Evolutionary conservation across 1,139 yeast species (phyloP).

Genomic region (Diutina pseudorugosa): DNA sequence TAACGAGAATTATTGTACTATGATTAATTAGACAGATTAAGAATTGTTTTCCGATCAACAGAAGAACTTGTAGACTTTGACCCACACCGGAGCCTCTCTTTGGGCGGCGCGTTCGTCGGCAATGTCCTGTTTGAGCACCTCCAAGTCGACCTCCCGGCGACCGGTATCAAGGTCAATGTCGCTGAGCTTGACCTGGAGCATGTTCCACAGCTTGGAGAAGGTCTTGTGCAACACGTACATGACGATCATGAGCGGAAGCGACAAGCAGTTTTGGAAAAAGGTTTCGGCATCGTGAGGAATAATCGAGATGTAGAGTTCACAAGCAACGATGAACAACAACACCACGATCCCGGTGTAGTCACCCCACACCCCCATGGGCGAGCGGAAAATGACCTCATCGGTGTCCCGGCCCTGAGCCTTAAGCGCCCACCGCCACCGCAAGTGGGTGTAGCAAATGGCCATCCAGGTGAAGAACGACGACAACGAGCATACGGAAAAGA

Average conservation of each 20-base stretch:
- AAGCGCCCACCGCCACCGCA: conserved; percentile 41
- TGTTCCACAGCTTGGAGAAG: conserved; percentile 15
- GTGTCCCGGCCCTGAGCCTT: conserved; percentile 27
- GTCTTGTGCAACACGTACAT: conserved; percentile 14
- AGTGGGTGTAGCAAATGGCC: conserved; percentile 36
- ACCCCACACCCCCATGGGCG: conserved; percentile 38
- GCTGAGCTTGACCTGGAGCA: conserved; percentile 18
- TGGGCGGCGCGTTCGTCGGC: conserved; percentile 27
- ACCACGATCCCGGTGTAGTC: conserved; percentile 32
- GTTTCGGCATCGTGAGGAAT: conserved; percentile 28
- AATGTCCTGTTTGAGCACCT: conserved; percentile 30
- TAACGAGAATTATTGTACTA: neutral
- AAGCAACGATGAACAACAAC: conserved; percentile 28
- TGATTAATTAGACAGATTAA: too few species aligned
- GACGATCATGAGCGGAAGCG: conserved; percentile 34
- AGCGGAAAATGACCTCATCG: conserved; percentile 35
- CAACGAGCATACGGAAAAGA: conserved; percentile 54
- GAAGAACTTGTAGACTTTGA: conserved; percentile 25
- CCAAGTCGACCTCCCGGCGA: conserved; percentile 34
- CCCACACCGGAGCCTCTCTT: conserved; percentile 17
- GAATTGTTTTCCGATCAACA: conserved; percentile 8
- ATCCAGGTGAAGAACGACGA: conserved; percentile 49
- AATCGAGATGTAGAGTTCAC: conserved; percentile 36
- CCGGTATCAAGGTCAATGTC: conserved; percentile 42
- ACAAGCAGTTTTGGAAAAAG: conserved; percentile 37